Evolutionary conservation across 495 filamentous ascomycete genomes (phyloP).

Genomic region (Staphylotrichum longicolle): DNA sequence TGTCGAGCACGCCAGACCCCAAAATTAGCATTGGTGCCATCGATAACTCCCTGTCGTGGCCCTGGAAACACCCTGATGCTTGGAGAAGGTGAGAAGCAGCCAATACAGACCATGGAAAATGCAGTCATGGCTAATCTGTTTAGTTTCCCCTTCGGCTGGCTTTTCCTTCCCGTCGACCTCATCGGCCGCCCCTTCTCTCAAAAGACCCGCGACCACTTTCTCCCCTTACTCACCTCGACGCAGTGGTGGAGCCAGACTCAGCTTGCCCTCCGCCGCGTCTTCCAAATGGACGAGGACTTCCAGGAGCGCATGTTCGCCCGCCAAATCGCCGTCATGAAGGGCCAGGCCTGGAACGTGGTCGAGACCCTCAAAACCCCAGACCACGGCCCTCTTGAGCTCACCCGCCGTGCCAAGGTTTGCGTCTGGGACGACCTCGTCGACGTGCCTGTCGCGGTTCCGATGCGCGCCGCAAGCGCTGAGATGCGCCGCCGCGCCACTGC

Average conservation of each 20-base stretch:
- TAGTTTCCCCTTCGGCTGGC: constrained; percentile 97
- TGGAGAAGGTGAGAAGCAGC: constrained; percentile 51
- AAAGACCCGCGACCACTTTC: constrained; percentile 87
- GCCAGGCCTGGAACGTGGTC: constrained; percentile 98
- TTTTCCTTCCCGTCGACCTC: constrained; percentile 93
- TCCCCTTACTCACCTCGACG: constrained; percentile 88
- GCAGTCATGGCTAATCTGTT: constrained; percentile 11
- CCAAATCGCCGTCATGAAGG: constrained; percentile 98
- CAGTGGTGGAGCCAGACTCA: constrained; percentile 97
- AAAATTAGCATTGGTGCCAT: constrained; percentile 84
- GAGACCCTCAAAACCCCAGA: constrained; percentile 90
- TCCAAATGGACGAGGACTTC: constrained; percentile 90
- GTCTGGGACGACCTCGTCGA: constrained; percentile 99
- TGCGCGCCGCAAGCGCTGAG: constrained; percentile 77
- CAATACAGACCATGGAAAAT: not conserved
- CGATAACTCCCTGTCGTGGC: constrained; percentile 97
- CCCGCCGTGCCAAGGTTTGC: constrained; percentile 82
- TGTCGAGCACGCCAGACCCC: constrained; percentile 56
- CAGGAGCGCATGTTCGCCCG: constrained; percentile 96
- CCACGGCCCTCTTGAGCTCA: constrained; percentile 91
- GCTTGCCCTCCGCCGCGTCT: constrained; percentile 74
- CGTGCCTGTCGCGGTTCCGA: constrained; percentile 86
- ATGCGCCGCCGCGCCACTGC: constrained; percentile 57
- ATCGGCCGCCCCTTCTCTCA: constrained; percentile 96
- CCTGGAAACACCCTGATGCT: constrained; percentile 98